These are phyloP conservation scores for Bipolaris cookei DNA, from an alignment of 2,329 filamentous ascomycete genomes.

Conservation along the genomic window DNA sequence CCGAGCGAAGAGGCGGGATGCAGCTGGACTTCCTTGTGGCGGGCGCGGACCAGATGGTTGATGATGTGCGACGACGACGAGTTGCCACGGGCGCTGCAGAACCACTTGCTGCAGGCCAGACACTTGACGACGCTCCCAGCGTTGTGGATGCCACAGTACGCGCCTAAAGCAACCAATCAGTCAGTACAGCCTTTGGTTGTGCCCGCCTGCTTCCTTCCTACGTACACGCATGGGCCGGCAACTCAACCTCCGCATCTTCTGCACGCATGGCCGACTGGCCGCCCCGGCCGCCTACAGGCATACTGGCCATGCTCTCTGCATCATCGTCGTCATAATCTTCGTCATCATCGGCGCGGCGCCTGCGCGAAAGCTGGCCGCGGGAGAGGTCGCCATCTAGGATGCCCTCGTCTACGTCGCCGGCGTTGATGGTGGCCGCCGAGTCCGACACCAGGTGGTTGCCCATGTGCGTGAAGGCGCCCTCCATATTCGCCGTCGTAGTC, in stretches of 20 bases:
- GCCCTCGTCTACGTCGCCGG: slow-evolving; percentile 83
- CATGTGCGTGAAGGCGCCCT: slow-evolving; percentile 86
- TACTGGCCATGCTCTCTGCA: slow-evolving; percentile 75
- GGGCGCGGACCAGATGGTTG: slow-evolving; percentile 94
- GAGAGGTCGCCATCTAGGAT: slow-evolving; percentile 71
- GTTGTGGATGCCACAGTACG: slow-evolving; percentile 97
- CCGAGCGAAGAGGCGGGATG: slow-evolving; percentile 92
- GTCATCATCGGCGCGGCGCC: slow-evolving; percentile 77
- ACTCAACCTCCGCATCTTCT: slow-evolving; percentile 73
- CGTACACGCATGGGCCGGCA: slow-evolving; percentile 82
- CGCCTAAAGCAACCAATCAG: slow-evolving; percentile 48
- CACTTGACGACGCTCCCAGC: slow-evolving; percentile 96
- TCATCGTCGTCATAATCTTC: slow-evolving; percentile 86
- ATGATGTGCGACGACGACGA: slow-evolving; percentile 97
- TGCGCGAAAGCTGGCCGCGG: slow-evolving; percentile 64
- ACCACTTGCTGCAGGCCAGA: slow-evolving; percentile 95
- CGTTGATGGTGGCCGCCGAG: slow-evolving; percentile 85
- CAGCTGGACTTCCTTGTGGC: slow-evolving; percentile 98
- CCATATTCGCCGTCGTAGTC: slow-evolving; percentile 61
- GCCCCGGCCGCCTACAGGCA: slow-evolving; percentile 76
- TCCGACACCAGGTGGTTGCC: slow-evolving; percentile 86
- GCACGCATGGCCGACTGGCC: slow-evolving; percentile 59
- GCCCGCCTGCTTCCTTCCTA: slow-evolving; percentile 5
- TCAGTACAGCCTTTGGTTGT: not conserved
- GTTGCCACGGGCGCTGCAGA: slow-evolving; percentile 96